Conservation (phyloP, 2,329 filamentous ascomycete species). For the Metarhizium rileyi region DNA sequence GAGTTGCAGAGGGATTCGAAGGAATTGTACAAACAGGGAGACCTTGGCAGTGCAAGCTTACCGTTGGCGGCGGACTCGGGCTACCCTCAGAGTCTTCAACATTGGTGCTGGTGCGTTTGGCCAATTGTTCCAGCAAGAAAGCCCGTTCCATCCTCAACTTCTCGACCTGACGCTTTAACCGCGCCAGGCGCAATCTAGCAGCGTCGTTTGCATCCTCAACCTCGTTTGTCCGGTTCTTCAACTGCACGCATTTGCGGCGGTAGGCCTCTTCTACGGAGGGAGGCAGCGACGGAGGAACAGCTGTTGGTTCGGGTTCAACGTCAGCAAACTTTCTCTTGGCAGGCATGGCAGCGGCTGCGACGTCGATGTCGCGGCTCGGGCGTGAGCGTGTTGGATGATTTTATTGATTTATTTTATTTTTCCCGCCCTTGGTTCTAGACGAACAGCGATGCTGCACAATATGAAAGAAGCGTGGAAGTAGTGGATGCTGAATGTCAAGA, state of each 20-base stretch:
- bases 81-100: constrained; percentile 72
- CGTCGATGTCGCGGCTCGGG: background rate
- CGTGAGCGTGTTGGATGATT: background rate
- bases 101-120: constrained; percentile 63
- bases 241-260: constrained; percentile 88
- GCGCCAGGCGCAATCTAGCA: constrained; percentile 65
- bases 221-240: constrained; percentile 84
- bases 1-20: background rate
- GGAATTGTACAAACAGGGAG: background rate
- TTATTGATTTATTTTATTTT: too few relatives aligned
- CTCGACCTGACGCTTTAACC: constrained; percentile 76
- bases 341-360: constrained; percentile 17
- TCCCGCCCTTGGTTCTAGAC: too few relatives aligned
- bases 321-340: constrained; percentile 27
- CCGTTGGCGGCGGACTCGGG: constrained; percentile 69
- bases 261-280: constrained; percentile 94
- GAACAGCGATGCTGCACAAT: background rate
- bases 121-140: constrained; percentile 62
- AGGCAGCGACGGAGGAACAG: constrained; percentile 54
- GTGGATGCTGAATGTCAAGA: background rate
- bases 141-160: constrained; percentile 85
- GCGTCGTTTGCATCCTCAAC: constrained; percentile 88
- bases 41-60: constrained; percentile 28
- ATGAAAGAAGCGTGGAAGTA: background rate
- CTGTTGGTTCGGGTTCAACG: constrained; percentile 27